Conservation (phyloP, 768 basidiomycete species). For the Amanita pallidorosea region DNA sequence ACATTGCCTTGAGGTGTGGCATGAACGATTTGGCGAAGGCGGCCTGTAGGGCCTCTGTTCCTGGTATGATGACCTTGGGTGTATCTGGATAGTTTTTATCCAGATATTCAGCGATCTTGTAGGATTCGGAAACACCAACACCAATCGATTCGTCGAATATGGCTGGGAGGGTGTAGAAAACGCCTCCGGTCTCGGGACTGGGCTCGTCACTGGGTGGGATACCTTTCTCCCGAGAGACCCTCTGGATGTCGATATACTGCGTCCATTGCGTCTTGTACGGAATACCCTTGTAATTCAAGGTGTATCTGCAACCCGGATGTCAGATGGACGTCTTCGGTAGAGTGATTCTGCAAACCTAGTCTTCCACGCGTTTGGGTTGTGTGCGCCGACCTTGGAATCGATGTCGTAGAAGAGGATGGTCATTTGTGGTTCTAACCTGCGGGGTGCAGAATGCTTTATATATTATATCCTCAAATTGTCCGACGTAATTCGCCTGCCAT, state of each 20-base stretch:
- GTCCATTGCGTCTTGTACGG: constrained; percentile 31
- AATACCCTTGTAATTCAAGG: constrained; percentile 11
- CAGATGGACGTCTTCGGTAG: background rate
- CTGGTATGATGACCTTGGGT: constrained; percentile 20
- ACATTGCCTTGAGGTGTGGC: constrained; percentile 5
- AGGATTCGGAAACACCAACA: constrained; percentile 22
- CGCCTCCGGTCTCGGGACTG: constrained; percentile 15
- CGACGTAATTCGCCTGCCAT: no score
- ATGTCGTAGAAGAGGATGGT: constrained; percentile 34
- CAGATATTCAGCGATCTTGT: constrained; percentile 30
- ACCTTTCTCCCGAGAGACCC: constrained; percentile 17
- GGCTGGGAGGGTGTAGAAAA: constrained; percentile 28
- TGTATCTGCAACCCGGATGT: constrained; percentile 5
- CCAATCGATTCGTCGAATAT: constrained; percentile 30
- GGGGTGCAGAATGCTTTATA: background rate
- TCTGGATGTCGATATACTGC: constrained; percentile 29
- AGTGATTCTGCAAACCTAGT: constrained; percentile 18
- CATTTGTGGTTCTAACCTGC: background rate
- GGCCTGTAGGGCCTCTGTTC: constrained; percentile 20
- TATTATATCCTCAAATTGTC: background rate
- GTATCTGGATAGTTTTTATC: constrained; percentile 29
- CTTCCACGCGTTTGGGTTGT: constrained; percentile 38
- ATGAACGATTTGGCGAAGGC: constrained; percentile 15
- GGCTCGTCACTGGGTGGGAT: constrained; percentile 13
- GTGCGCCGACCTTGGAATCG: constrained; percentile 21